A percentile compares a stretch with the other conserved stretches of the same genome.
Conservation (phyloP, 495 filamentous ascomycete genomes). For the Podospora pseudocomata region DNA sequence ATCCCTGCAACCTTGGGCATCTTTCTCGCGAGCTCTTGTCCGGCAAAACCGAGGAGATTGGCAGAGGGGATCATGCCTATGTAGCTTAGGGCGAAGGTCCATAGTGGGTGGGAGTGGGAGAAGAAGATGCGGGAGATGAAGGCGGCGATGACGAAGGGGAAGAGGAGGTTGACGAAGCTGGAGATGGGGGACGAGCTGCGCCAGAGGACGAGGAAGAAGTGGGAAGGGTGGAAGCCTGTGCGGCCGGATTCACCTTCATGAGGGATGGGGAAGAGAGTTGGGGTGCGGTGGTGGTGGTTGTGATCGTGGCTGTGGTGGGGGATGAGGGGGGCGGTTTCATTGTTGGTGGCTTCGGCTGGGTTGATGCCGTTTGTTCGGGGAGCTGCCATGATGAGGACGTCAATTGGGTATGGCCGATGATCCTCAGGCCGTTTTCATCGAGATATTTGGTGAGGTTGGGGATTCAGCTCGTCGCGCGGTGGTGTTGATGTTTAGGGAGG, state of each 20-base stretch:
- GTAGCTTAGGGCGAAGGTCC: constrained; percentile 3
- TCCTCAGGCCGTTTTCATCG: no score
- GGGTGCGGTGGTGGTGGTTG: neutral
- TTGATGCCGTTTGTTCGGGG: neutral
- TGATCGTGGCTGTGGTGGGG: neutral
- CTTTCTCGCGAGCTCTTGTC: constrained; percentile 75
- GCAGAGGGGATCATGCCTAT: constrained; percentile 62
- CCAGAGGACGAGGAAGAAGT: constrained; percentile 25
- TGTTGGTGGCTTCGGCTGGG: neutral
- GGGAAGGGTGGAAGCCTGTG: constrained; percentile 26
- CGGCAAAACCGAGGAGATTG: constrained; percentile 80
- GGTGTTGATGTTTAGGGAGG: neutral
- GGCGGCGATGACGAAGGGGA: constrained; percentile 39
- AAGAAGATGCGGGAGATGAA: constrained; percentile 24
- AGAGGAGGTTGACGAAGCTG: constrained; percentile 29
- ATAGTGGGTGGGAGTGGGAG: neutral
- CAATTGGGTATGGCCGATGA: neutral
- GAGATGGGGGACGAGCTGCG: constrained; percentile 23
- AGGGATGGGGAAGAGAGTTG: neutral
- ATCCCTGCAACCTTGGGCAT: constrained; percentile 73
- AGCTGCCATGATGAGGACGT: neutral
- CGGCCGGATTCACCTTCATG: constrained; percentile 28
- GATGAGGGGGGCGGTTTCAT: neutral
- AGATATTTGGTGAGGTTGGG: neutral
- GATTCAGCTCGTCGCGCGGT: neutral